A percentile compares a stretch with the other conserved stretches of the same genome.
Conservation (phyloP, 1,284 basidiomycete genomes). For the Fistulina hepatica region DNA sequence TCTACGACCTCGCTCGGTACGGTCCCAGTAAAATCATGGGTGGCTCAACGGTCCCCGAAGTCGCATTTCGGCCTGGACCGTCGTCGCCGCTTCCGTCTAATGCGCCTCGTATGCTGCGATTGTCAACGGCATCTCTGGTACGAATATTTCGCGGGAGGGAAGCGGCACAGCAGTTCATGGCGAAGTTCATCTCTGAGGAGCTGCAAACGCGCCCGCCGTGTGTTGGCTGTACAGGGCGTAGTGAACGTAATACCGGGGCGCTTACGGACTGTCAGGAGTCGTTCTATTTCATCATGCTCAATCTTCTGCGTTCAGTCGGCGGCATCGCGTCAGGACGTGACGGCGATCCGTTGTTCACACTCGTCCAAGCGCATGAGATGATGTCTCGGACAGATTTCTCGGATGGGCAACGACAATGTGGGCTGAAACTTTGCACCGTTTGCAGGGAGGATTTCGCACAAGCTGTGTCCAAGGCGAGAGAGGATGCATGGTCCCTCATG, state of each 20-base stretch:
- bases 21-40: conserved; percentile 54
- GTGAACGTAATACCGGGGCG: conserved; percentile 23
- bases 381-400: conserved; percentile 56
- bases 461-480: too few relatives aligned
- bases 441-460: not conserved
- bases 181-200: conserved; percentile 47
- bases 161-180: conserved; percentile 45
- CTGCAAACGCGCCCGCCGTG: conserved; percentile 40
- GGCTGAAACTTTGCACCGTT: not conserved
- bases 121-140: conserved; percentile 37
- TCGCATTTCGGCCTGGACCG: too few relatives aligned
- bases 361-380: conserved; percentile 59
- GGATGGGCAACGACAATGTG: conserved; percentile 35
- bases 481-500: too few relatives aligned
- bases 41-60: conserved; percentile 28
- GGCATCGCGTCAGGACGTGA: conserved; percentile 61
- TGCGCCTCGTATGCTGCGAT: conserved; percentile 18
- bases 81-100: conserved; percentile 19
- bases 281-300: conserved; percentile 65
- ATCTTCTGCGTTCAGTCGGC: conserved; percentile 54
- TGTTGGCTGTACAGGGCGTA: conserved; percentile 37
- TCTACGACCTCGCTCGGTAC: conserved; percentile 64
- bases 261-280: conserved; percentile 45
- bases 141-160: conserved; percentile 53
- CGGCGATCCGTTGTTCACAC: conserved; percentile 59